A percentile compares a stretch with the other conserved stretches of the same genome.
phyloP scores from a whole-genome alignment of 441 rosid genomes.

The Flueggea neowawraea region DNA sequence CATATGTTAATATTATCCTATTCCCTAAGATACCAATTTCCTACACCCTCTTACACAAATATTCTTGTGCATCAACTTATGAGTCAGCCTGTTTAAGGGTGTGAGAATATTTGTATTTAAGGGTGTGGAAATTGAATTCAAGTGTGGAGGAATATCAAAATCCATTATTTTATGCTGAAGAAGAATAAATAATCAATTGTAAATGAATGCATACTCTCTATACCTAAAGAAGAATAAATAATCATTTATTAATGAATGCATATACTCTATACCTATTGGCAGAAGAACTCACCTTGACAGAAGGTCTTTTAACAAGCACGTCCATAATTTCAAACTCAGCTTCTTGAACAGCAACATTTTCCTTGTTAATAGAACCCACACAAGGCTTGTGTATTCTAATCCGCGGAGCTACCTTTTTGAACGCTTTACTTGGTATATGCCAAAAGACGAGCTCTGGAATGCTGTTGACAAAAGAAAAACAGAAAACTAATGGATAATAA shows the following conservation, averaged over 20 bases:
- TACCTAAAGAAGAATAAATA: no score
- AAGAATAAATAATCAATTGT: no score
- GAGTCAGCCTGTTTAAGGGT: no score
- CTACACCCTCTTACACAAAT: no score
- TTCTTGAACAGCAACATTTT: constrained; percentile 73
- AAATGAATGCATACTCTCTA: no score
- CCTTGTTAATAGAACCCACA: constrained; percentile 81
- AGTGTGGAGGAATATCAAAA: no score
- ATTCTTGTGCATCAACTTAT: no score
- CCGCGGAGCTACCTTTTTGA: constrained; percentile 66
- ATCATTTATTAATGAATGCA: background rate
- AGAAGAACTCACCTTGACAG: constrained; percentile 58
- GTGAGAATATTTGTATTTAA: no score
- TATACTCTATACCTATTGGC: background rate
- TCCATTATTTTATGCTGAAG: no score
- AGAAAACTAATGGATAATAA: background rate
- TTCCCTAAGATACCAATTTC: no score
- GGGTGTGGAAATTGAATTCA: no score
- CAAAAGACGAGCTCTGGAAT: constrained; percentile 88
- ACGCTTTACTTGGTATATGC: constrained; percentile 91
- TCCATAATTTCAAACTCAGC: constrained; percentile 73
- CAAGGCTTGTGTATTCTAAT: constrained; percentile 54
- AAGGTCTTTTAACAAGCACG: constrained; percentile 50
- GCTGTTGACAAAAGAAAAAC: constrained; percentile 23
- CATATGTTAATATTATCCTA: no score